These are phyloP conservation scores for Rhynchospora breviuscula DNA, from an alignment of 176 grass and related monocot species.

Conservation along the genomic window DNA sequence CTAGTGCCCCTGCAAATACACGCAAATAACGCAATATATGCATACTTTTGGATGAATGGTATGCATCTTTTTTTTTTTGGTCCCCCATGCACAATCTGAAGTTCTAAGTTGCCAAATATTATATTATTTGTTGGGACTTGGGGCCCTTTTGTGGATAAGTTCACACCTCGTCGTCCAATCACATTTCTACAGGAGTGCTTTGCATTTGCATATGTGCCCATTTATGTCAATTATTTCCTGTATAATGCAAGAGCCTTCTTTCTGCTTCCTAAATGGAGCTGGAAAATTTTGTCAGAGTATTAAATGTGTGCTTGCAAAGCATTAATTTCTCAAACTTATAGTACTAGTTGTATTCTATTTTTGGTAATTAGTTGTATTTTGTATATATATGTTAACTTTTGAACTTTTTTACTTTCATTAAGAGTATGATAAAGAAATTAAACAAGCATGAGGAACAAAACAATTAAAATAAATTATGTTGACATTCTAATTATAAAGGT, in stretches of 20 bases:
- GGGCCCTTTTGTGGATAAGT: constrained; percentile 50
- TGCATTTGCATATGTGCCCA: neutral
- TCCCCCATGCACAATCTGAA: no score
- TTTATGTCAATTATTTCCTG: neutral
- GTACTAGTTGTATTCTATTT: no score
- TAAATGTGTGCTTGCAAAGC: constrained; percentile 23
- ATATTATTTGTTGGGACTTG: neutral
- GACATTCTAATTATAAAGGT: no score
- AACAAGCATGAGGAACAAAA: neutral
- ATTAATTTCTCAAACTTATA: neutral
- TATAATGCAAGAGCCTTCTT: constrained; percentile 20
- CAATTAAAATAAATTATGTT: neutral
- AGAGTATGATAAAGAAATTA: neutral
- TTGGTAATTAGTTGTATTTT: neutral
- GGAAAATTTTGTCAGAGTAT: neutral
- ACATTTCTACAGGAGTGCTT: neutral
- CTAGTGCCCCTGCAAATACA: no score
- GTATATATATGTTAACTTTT: neutral
- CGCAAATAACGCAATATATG: no score
- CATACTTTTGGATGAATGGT: neutral
- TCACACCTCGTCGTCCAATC: constrained; percentile 33
- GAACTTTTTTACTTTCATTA: neutral
- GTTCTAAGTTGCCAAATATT: no score
- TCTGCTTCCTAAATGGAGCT: constrained; percentile 28
- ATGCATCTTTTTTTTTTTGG: no score